Conservation (phyloP, 805 yeast species). For the Kazachstania kunashirensis region DNA sequence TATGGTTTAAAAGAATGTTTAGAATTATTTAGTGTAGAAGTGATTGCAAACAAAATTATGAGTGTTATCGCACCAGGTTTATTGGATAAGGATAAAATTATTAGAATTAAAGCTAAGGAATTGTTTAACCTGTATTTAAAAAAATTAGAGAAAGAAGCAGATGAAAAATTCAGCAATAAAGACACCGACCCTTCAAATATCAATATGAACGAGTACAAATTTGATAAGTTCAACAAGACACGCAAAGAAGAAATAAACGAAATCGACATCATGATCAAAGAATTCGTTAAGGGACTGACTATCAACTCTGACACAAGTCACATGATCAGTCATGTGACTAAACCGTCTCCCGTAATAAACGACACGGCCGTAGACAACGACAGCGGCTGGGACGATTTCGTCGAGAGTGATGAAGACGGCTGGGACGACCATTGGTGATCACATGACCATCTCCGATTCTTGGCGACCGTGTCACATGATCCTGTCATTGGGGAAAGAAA, state of each 20-base stretch:
- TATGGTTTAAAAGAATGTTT: slow-evolving; percentile 58
- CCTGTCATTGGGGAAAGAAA: too few relatives aligned
- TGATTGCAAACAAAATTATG: slow-evolving; percentile 68
- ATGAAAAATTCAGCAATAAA: slow-evolving; percentile 9
- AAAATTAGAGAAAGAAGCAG: slow-evolving; percentile 42
- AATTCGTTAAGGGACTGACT: background rate
- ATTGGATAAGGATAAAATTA: slow-evolving; percentile 61
- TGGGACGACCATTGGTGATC: slow-evolving; percentile 11
- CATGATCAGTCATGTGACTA: background rate
- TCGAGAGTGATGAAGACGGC: slow-evolving; percentile 4
- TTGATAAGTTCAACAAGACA: background rate
- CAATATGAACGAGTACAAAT: background rate
- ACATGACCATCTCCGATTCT: too few relatives aligned
- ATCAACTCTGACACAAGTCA: background rate
- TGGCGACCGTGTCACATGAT: too few relatives aligned
- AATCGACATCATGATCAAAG: background rate
- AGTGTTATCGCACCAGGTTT: slow-evolving; percentile 80
- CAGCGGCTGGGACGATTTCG: slow-evolving; percentile 1
- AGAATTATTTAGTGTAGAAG: slow-evolving; percentile 59
- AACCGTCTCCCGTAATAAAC: background rate
- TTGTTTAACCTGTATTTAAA: slow-evolving; percentile 54
- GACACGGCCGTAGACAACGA: slow-evolving; percentile 4
- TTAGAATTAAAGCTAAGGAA: slow-evolving; percentile 61
- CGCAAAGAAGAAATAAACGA: background rate
- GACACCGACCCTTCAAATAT: background rate